A percentile compares a stretch with the other conserved stretches of the same genome.
Evolutionary conservation across 345 rosid species (phyloP).

Genomic region (Rhodomyrtus tomentosa): DNA sequence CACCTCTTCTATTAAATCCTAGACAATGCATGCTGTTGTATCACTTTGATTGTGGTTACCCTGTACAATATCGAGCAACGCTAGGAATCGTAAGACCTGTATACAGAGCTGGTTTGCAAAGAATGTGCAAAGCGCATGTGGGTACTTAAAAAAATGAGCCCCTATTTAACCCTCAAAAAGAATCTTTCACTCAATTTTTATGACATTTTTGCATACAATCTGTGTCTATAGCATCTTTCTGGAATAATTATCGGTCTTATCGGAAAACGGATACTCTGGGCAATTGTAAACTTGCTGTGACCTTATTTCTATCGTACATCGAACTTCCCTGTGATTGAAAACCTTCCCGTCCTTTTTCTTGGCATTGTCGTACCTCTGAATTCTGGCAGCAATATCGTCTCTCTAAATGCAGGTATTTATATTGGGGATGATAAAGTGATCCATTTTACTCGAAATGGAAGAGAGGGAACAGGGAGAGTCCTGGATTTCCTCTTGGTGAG

Average conservation of each 20-base stretch:
- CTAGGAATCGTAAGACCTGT: neutral
- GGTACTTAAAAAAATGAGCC: neutral
- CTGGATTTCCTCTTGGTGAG: constrained; percentile 62
- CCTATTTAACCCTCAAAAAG: neutral
- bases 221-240: neutral
- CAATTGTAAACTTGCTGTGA: neutral
- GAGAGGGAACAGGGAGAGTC: constrained; percentile 82
- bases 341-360: neutral
- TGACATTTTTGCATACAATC: neutral
- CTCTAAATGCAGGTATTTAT: constrained; percentile 17
- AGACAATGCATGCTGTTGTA: neutral
- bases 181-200: neutral
- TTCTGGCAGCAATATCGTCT: neutral
- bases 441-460: constrained; percentile 83
- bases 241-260: neutral
- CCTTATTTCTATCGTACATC: neutral
- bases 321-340: neutral
- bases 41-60: neutral
- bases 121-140: neutral
- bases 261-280: neutral
- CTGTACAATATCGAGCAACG: neutral
- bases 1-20: neutral
- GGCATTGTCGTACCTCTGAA: neutral
- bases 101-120: neutral
- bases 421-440: constrained; percentile 45